Evolutionary conservation across 2,329 filamentous ascomycete species (phyloP).

Genomic region (Metarhizium guizhouense): DNA sequence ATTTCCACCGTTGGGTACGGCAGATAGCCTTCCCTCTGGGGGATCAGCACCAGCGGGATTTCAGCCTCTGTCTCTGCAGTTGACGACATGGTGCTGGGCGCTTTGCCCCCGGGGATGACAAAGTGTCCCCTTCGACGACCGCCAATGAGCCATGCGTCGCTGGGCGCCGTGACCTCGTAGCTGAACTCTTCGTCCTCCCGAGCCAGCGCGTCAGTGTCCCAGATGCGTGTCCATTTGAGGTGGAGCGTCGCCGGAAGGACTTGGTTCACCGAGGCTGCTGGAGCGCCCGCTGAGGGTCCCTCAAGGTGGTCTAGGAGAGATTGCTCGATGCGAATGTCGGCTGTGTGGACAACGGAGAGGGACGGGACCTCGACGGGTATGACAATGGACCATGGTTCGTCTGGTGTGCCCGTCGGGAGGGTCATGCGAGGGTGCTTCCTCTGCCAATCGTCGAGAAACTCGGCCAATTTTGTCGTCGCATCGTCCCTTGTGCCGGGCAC

Average conservation of each 20-base stretch:
- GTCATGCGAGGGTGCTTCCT: constrained; percentile 17
- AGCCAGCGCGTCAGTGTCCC: constrained; percentile 40
- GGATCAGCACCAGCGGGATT: constrained; percentile 68
- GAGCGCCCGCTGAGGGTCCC: constrained; percentile 23
- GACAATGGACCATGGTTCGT: constrained; percentile 54
- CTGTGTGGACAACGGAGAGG: constrained; percentile 73
- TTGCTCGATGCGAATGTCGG: constrained; percentile 50
- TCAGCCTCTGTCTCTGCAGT: constrained; percentile 42
- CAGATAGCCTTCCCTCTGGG: constrained; percentile 69
- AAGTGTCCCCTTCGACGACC: constrained; percentile 76
- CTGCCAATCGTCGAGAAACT: constrained; percentile 25
- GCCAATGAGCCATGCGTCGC: constrained; percentile 77
- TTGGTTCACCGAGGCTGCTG: constrained; percentile 51
- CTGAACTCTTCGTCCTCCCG: constrained; percentile 59
- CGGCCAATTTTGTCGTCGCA: constrained; percentile 15
- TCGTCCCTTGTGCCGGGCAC: constrained; percentile 25
- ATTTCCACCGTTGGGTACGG: constrained; percentile 74
- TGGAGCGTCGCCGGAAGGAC: constrained; percentile 54
- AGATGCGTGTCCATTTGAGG: constrained; percentile 53
- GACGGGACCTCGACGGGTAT: constrained; percentile 88
- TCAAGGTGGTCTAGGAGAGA: constrained; percentile 21
- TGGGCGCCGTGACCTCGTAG: constrained; percentile 68
- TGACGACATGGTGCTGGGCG: constrained; percentile 33
- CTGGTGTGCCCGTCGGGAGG: constrained; percentile 13
- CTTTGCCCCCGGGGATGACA: constrained; percentile 37